phyloP scores from a whole-genome alignment of 208 protist genomes.

The Wallacemonas sp. region DNA sequence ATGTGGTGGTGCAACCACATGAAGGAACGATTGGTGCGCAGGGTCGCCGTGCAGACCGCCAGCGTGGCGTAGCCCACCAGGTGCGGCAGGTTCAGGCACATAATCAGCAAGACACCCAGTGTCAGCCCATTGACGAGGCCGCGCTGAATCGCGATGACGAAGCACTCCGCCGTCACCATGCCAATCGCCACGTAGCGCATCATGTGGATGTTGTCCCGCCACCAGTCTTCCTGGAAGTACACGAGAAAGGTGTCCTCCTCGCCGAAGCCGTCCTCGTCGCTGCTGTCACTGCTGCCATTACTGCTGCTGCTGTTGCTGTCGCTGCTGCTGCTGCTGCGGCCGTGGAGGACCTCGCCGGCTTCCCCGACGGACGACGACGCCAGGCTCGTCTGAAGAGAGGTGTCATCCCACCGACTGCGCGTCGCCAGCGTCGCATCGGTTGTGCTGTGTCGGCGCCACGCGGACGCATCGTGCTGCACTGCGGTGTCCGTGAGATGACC shows the following conservation, averaged over 20 bases:
- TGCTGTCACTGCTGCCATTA: neutral
- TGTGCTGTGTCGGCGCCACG: slow-evolving; percentile 7
- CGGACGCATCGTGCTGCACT: neutral
- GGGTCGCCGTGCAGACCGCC: slow-evolving; percentile 40
- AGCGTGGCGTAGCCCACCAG: slow-evolving; percentile 60
- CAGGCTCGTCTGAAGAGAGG: slow-evolving; percentile 1
- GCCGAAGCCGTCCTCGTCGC: slow-evolving; percentile 1
- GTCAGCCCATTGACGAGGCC: slow-evolving; percentile 63
- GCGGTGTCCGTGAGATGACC: too few species aligned
- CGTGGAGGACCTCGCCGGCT: neutral
- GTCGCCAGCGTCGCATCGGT: neutral
- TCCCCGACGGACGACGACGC: neutral
- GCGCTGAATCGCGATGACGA: slow-evolving; percentile 26
- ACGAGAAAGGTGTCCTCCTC: slow-evolving; percentile 27
- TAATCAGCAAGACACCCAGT: slow-evolving; percentile 52
- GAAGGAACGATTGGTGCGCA: slow-evolving; percentile 56
- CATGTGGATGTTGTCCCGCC: slow-evolving; percentile 62
- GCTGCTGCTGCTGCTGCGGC: neutral
- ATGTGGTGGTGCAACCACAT: slow-evolving; percentile 62
- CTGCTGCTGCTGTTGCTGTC: slow-evolving; percentile 10
- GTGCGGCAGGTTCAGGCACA: slow-evolving; percentile 75
- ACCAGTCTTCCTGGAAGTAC: slow-evolving; percentile 82
- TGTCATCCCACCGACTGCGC: neutral
- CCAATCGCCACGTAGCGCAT: slow-evolving; percentile 77
- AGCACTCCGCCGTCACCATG: slow-evolving; percentile 40